phyloP scores from a whole-genome alignment of 2,329 filamentous ascomycete species.

The Rasamsonia emersonii region DNA sequence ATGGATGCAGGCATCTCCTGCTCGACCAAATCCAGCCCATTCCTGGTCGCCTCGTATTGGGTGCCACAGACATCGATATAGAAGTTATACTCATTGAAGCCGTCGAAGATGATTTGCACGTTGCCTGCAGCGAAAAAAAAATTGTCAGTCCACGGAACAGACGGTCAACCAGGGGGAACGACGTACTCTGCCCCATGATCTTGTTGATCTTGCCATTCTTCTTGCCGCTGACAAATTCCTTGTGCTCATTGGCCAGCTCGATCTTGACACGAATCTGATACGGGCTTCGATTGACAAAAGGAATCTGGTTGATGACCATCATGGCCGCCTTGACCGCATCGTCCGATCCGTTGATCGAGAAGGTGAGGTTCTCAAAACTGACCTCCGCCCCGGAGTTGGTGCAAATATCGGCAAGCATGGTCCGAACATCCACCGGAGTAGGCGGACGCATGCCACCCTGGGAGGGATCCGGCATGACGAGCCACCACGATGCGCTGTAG shows the following conservation, averaged over 20 bases:
- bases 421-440: conserved; percentile 62
- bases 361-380: conserved; percentile 87
- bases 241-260: conserved; percentile 97
- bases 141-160: conserved; percentile 7
- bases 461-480: conserved; percentile 64
- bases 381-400: conserved; percentile 93
- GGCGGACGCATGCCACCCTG: conserved; percentile 52
- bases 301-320: conserved; percentile 83
- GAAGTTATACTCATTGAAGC: conserved; percentile 99
- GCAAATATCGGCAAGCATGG: conserved; percentile 93
- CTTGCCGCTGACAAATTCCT: conserved; percentile 98
- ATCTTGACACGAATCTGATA: conserved; percentile 97
- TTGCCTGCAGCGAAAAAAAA: conserved; percentile 49
- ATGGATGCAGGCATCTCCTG: conserved; percentile 99
- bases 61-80: conserved; percentile 95
- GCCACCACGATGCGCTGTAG: conserved; percentile 94
- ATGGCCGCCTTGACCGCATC: conserved; percentile 95
- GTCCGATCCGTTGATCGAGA: conserved; percentile 90
- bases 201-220: conserved; percentile 99
- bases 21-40: conserved; percentile 84
- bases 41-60: conserved; percentile 89
- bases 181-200: conserved; percentile 92
- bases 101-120: conserved; percentile 97
- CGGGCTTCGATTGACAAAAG: conserved; percentile 75
- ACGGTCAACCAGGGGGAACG: conserved; percentile 2